Evolutionary conservation across 192 early-diverging fungal genomes (phyloP), one percentile per base, ranked within the genome.

Genomic region (Linnemannia exigua): DNA sequence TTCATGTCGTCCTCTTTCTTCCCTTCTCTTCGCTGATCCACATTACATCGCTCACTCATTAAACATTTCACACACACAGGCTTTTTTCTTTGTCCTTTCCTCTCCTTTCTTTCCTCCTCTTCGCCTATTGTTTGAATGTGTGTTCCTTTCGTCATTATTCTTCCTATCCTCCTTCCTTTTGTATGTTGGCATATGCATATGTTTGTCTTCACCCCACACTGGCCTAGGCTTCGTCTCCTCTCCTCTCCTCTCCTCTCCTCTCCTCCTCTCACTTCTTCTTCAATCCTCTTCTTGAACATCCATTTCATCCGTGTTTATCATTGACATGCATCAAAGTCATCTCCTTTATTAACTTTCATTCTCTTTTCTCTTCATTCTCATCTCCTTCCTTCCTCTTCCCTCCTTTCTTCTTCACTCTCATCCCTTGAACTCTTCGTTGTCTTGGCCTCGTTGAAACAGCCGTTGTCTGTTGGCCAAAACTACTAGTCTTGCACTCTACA

Each of bases 361-460:
- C 22, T 48, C 8, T 35, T n/a, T 31, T 38, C 44, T 47, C 12
- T 19, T 28, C 20, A 5, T 35, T 1, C 44, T 67, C 67, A 51
- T 17, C 22, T 44, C n/a, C 72, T 16, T 73, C 31, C 14, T 44
- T 35, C 72, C 22, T 54, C 22, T 54, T 1, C 22, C 52, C 20
- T n/a, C 7, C 35, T 38, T 20, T 7, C 68, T 25, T 14, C 63
- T 67, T 15, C 16, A 41, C 19, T 33, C 68, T 31, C 70, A 15
- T 37, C 3, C 50, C 2, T 16, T 19, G 38, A 41, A 50, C 19
- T 8, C 41, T 28, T 28, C 15, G 14, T 46, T 72, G 37, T 41
- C 70, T 72, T 46, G 58, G 58, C 58, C n/a, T 63, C 58, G 58
- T 63, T 63, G 58, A 63, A 31, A 63, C 58, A 63, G 58, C 58